phyloP scores from a whole-genome alignment of 1,284 basidiomycete genomes.

The Rhodotorula sp. region DNA sequence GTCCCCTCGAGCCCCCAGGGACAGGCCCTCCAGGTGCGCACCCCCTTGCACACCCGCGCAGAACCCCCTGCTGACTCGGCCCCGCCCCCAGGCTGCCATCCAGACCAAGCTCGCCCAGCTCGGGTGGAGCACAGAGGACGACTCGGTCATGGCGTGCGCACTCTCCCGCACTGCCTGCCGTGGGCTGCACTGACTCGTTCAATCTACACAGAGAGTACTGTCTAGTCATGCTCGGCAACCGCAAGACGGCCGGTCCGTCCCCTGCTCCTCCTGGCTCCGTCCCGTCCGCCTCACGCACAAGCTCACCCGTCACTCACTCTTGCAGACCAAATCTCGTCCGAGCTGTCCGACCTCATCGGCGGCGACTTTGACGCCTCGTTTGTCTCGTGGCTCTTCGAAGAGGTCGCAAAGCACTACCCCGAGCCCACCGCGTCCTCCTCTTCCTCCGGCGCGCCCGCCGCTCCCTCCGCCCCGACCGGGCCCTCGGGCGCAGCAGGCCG shows the following conservation, averaged over 20 bases:
- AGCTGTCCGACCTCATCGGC: slow-evolving; percentile 65
- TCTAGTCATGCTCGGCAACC: slow-evolving; percentile 87
- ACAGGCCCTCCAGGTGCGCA: slow-evolving; percentile 41
- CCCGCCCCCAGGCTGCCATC: slow-evolving; percentile 64
- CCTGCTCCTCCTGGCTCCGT: background rate
- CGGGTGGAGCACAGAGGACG: slow-evolving; percentile 75
- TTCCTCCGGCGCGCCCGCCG: background rate
- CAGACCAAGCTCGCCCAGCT: slow-evolving; percentile 75
- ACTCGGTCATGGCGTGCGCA: slow-evolving; percentile 63
- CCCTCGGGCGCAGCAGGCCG: slow-evolving; percentile 48
- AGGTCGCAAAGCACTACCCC: slow-evolving; percentile 58
- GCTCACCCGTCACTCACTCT: background rate
- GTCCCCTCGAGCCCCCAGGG: slow-evolving; percentile 39
- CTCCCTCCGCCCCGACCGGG: background rate
- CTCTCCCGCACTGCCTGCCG: background rate
- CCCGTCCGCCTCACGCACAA: background rate
- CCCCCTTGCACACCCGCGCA: background rate
- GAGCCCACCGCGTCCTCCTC: slow-evolving; percentile 50
- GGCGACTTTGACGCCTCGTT: slow-evolving; percentile 65
- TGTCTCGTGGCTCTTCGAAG: slow-evolving; percentile 77
- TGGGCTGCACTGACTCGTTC: background rate
- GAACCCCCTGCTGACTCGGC: background rate
- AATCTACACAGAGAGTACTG: slow-evolving; percentile 69
- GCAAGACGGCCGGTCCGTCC: slow-evolving; percentile 71
- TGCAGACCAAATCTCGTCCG: slow-evolving; percentile 73